Conservation (phyloP, 2,329 filamentous ascomycete species). For the Metarhizium robertsii region DNA sequence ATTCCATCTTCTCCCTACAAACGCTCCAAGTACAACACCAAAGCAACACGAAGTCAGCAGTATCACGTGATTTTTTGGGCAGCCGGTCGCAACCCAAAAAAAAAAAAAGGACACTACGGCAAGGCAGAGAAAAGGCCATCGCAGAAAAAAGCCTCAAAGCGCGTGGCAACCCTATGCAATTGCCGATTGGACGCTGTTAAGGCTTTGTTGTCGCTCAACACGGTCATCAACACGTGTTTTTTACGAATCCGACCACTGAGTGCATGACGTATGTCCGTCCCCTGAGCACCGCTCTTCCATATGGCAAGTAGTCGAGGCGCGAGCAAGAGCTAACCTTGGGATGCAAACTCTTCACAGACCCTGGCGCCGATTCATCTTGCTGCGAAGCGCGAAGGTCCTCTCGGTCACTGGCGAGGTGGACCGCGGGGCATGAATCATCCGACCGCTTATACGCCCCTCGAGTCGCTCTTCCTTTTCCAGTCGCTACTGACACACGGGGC, state of each 20-base stretch:
- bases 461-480: slow-evolving; percentile 79
- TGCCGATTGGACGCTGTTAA: slow-evolving; percentile 14
- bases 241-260: slow-evolving; percentile 6
- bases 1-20: slow-evolving; percentile 1
- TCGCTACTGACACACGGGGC: slow-evolving; percentile 61
- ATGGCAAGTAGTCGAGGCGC: background rate
- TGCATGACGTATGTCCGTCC: slow-evolving; percentile 16
- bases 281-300: background rate
- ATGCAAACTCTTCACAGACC: slow-evolving; percentile 19
- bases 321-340: background rate
- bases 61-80: slow-evolving; percentile 23
- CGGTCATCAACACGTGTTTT: slow-evolving; percentile 23
- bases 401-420: slow-evolving; percentile 47
- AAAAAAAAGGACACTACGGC: slow-evolving; percentile 14
- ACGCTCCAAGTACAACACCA: background rate
- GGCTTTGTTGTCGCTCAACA: slow-evolving; percentile 18
- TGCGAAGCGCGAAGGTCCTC: slow-evolving; percentile 43
- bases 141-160: slow-evolving; percentile 12
- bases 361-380: slow-evolving; percentile 48
- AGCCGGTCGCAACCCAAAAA: slow-evolving; percentile 15
- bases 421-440: slow-evolving; percentile 46
- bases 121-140: slow-evolving; percentile 12
- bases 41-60: background rate
- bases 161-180: slow-evolving; percentile 19
- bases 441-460: slow-evolving; percentile 70